phyloP scores from a whole-genome alignment of 805 yeast genomes.

The Ogataea trehalophila region DNA sequence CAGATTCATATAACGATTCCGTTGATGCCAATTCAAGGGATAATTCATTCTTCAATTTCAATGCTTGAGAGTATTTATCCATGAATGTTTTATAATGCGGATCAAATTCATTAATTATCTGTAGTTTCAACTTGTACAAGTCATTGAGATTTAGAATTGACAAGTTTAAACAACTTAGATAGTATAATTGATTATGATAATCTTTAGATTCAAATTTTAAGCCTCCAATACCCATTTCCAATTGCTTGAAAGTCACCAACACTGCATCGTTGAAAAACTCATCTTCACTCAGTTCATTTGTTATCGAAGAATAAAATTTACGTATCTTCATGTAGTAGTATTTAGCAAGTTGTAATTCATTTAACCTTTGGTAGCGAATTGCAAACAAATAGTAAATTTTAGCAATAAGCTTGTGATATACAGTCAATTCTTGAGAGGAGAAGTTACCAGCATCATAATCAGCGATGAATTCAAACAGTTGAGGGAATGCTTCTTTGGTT shows the following conservation, averaged over 20 bases:
- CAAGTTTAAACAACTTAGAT: constrained; percentile 21
- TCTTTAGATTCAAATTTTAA: constrained; percentile 17
- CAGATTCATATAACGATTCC: constrained; percentile 1
- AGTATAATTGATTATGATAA: constrained; percentile 20
- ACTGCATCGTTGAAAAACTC: constrained; percentile 22
- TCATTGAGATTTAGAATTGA: constrained; percentile 17
- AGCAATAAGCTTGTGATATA: constrained; percentile 34
- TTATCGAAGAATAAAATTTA: constrained; percentile 14
- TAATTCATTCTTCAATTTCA: constrained; percentile 17
- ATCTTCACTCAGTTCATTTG: constrained; percentile 16
- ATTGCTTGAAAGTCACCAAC: constrained; percentile 18
- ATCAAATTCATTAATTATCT: constrained; percentile 20
- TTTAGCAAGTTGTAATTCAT: constrained; percentile 34
- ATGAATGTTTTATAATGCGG: constrained; percentile 13
- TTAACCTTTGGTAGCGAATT: constrained; percentile 33
- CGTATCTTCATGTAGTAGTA: constrained; percentile 36
- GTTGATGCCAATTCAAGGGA: constrained; percentile 12
- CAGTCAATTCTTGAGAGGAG: constrained; percentile 35
- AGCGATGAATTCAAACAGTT: constrained; percentile 28
- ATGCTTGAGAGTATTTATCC: constrained; percentile 14
- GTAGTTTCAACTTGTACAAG: constrained; percentile 11
- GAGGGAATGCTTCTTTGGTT: constrained; percentile 4
- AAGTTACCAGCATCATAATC: constrained; percentile 34
- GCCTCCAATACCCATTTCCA: constrained; percentile 22
- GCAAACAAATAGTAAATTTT: constrained; percentile 37